Evolutionary conservation across 108 stramenopile genomes (phyloP).

Genomic region (Craspedostauros australis): DNA sequence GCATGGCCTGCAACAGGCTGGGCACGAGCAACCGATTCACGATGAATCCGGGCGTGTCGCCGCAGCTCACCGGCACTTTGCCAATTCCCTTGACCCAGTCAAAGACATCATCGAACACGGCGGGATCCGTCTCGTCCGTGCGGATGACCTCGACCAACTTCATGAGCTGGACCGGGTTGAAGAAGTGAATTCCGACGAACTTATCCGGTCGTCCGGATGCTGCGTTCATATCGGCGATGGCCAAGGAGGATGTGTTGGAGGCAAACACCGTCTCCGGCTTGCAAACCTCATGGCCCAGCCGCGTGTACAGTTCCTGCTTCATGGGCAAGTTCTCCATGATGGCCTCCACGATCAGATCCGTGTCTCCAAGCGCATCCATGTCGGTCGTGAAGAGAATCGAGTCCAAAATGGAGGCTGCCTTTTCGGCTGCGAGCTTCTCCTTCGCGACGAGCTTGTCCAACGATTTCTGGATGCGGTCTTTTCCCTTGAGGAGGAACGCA

Average conservation of each 20-base stretch:
- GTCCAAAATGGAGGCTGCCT: constrained; percentile 48
- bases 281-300: constrained; percentile 69
- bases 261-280: constrained; percentile 88
- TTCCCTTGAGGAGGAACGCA: constrained; percentile 62
- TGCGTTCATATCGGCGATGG: constrained; percentile 87
- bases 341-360: constrained; percentile 92
- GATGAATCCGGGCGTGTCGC: constrained; percentile 98
- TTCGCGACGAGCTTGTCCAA: constrained; percentile 79
- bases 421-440: constrained; percentile 52
- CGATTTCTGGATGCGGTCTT: constrained; percentile 61
- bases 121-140: constrained; percentile 79
- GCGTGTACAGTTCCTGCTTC: constrained; percentile 80
- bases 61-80: constrained; percentile 87
- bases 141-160: constrained; percentile 95
- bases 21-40: constrained; percentile 97
- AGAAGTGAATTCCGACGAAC: constrained; percentile 99
- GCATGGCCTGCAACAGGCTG: constrained; percentile 83
- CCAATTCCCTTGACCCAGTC: constrained; percentile 82
- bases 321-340: constrained; percentile 93
- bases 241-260: constrained; percentile 89
- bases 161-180: constrained; percentile 97
- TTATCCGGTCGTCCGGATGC: constrained; percentile 84
- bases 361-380: constrained; percentile 57
- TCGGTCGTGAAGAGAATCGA: constrained; percentile 84
- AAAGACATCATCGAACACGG: constrained; percentile 73